Base-by-base conservation (phyloP, 169 alveolate genomes). In the Eimeria sp. region DNA sequence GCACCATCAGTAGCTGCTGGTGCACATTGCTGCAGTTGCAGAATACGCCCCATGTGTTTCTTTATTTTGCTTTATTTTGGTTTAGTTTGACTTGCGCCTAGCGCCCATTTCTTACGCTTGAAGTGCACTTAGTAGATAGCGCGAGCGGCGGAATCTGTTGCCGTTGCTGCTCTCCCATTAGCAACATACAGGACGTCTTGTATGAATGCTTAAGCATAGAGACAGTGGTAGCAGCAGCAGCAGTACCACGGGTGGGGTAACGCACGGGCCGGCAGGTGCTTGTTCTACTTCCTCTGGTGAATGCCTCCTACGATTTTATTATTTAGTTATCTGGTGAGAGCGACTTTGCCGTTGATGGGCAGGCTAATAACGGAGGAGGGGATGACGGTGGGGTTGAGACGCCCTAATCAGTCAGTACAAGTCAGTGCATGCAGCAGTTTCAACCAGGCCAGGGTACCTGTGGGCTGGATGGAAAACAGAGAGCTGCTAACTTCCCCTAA, bases 1-100 rank as follows among this genome's bases (percentile, higher is more conserved):
- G 86, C 86, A 75, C 61, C 86, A 75, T 57, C 61, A 34, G 86
- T 45, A 20, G 86, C 86, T 75, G 25, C 61, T 75, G 25, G 61
- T 75, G 61, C 86, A 75, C 86, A 75, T 45, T 70, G 78, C 78
- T 70, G 78, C 78, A 27, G 14, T 5, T 70, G 45, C 78, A n/a
- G 49, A 30, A 70, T 70, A 70, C 78, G 78, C 78, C 78, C 27
- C 78, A 47, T 70, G 10, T 70, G 78, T 70, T 70, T 30, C 49
- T n/a, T 70, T 45, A n/a, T 70, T 70, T 70, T 70, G 78, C 49
- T n/a, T 70, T 45, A n/a, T 70, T 70, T 70, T 70, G 78, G 78
- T 70, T 70, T 70, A 70, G 49, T 70, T 70, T 70, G 78, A 70
- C 78, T 47, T 5, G 78, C 78, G 78, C 78, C 78, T 70, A 47